Percentiles rank a stretch among this genome's conserved stretches.
phyloP scores from a whole-genome alignment of 768 basidiomycete genomes.

The Hygrocybe coccinea region DNA sequence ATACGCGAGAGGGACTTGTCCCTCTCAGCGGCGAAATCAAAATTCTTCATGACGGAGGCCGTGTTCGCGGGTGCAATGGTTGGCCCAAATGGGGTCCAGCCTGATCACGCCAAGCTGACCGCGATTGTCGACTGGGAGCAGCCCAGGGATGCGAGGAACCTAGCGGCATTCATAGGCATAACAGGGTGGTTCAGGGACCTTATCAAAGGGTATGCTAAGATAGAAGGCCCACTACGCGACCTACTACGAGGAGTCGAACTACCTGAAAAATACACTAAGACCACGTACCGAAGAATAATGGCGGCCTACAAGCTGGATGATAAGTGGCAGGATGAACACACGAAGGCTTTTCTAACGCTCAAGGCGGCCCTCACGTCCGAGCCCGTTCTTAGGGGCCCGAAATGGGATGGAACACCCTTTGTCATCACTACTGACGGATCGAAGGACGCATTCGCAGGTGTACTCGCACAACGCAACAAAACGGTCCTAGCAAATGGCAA shows the following conservation, averaged over 20 bases:
- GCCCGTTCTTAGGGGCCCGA: too few species aligned
- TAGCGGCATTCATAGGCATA: constrained; percentile 33
- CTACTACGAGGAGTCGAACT: constrained; percentile 20
- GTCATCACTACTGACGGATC: constrained; percentile 37
- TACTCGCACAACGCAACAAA: constrained; percentile 24
- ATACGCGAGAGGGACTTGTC: too few species aligned
- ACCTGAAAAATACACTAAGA: constrained; percentile 9
- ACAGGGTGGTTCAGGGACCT: constrained; percentile 33
- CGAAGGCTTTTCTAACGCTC: too few species aligned
- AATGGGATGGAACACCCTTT: constrained; percentile 30
- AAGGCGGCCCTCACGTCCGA: too few species aligned
- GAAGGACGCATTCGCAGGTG: constrained; percentile 31
- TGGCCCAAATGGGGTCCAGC: constrained; percentile 29
- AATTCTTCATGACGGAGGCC: constrained; percentile 33
- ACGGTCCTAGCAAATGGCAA: constrained; percentile 20
- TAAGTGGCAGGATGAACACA: too few species aligned
- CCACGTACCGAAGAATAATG: constrained; percentile 4
- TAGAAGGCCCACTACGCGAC: constrained; percentile 30
- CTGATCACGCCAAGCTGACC: constrained; percentile 35
- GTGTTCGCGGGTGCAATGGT: constrained; percentile 33
- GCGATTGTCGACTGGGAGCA: constrained; percentile 33
- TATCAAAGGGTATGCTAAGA: constrained; percentile 30
- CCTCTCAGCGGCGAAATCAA: too few species aligned
- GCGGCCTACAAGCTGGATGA: too few species aligned
- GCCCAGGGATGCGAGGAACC: constrained; percentile 25